phyloP scores from a whole-genome alignment of 1,284 basidiomycete species.

The Hemileia vastatrix region DNA sequence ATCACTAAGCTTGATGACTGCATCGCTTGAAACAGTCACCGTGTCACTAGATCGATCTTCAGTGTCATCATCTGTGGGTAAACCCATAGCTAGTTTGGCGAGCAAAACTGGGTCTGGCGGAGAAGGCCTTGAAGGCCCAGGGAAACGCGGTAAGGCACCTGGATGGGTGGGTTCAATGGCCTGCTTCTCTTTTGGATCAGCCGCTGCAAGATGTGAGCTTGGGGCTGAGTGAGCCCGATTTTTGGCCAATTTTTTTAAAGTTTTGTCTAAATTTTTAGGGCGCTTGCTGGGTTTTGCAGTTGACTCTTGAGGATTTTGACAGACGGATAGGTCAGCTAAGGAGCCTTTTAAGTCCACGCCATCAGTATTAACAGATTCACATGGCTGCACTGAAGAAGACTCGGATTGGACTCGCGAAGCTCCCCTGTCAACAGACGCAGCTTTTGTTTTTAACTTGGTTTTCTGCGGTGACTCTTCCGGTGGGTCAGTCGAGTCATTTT shows the following conservation, averaged over 20 bases:
- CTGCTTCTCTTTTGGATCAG: too few species aligned
- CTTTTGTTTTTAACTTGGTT: slow-evolving; percentile 11
- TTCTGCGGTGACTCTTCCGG: slow-evolving; percentile 18
- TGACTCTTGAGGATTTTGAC: not conserved
- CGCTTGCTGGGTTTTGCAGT: slow-evolving; percentile 1
- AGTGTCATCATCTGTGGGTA: not conserved
- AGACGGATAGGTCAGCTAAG: not conserved
- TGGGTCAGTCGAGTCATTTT: slow-evolving; percentile 12
- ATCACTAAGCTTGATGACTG: slow-evolving; percentile 47
- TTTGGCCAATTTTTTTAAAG: slow-evolving; percentile 7
- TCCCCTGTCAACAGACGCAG: slow-evolving; percentile 1
- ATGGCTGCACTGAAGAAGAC: not conserved
- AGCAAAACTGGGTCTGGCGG: slow-evolving; percentile 16
- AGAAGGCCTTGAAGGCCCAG: slow-evolving; percentile 14
- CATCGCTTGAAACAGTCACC: slow-evolving; percentile 49
- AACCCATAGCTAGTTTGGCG: slow-evolving; percentile 22
- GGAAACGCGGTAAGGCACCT: slow-evolving; percentile 15
- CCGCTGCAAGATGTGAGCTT: too few species aligned
- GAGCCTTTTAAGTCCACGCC: not conserved
- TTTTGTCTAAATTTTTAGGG: slow-evolving; percentile 15
- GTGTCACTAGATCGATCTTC: not conserved
- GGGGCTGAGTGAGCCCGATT: too few species aligned
- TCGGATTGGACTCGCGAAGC: not conserved
- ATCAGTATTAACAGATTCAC: not conserved
- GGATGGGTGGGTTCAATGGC: slow-evolving; percentile 19